Evolutionary conservation across 2,329 filamentous ascomycete species (phyloP), one percentile per base, ranked within the genome.

Genomic region (Sporothrix pseudoabietina): DNA sequence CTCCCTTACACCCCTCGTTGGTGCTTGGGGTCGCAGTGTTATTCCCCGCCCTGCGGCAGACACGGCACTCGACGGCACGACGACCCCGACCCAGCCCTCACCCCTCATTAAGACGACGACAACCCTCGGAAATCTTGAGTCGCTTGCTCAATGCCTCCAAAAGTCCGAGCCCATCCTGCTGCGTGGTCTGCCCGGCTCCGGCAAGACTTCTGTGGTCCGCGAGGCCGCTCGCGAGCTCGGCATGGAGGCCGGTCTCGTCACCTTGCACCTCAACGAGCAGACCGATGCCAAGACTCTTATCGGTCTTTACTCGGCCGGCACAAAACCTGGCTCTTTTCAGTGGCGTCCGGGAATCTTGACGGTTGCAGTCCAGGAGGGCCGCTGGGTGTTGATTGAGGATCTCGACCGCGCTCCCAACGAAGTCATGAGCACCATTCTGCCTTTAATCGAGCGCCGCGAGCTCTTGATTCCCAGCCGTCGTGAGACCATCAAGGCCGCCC

Each of bases 361-460:
- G 0, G 97, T 94, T 41, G 97, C 97, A 49, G 94, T 98, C 2
- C 91, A 88, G 79, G 95, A 99, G 84, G 97, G 96, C 19, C 88
- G 95, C 78, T 99, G 96, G 97, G 92, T 99, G 7, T 86, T 99
- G 76, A 97, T 99, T 74, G 97, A 99, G 81, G 97, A 99, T 81
- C 86, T 99, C 55, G 94, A 99, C 80, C 90, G 95, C 75, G 96
- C 96, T 12, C 96, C 97, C 4, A 95, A 93, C 76, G 96, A 99
- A 81, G 93, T 99, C 66, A 90, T 99, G 81, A 97, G 95, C 80
- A 94, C 94, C 16, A 87, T 99, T 39, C 85, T 99, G 35, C 96
- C 97, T 10, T 86, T 99, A 9, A 94, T 99, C 74, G 96, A 99
- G 82, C 90, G 92, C 74, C 90, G 93, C n/a, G 94, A 98, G 80